Percentiles rank a stretch among this genome's conserved stretches.
Conservation (phyloP, 1,139 yeast genomes). For the Suzukiozyma palmioleophila region DNA sequence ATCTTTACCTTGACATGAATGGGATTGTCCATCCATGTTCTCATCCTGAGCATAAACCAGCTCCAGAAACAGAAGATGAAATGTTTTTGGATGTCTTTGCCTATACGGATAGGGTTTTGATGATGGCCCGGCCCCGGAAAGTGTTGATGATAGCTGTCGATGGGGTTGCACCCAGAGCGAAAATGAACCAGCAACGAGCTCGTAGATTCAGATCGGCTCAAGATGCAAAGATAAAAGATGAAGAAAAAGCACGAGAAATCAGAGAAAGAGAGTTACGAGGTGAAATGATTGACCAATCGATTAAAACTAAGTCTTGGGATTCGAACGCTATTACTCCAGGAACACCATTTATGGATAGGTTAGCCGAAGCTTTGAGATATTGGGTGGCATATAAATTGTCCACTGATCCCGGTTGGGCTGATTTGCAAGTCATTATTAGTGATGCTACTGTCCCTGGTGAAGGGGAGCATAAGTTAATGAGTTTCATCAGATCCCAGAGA, state of each 20-base stretch:
- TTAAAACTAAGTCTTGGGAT: constrained; percentile 70
- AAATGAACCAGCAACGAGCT: constrained; percentile 97
- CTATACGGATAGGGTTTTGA: constrained; percentile 82
- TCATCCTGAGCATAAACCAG: constrained; percentile 88
- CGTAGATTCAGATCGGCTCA: constrained; percentile 94
- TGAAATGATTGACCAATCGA: constrained; percentile 59
- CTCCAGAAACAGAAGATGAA: constrained; percentile 94
- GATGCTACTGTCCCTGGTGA: constrained; percentile 99
- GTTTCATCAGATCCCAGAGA: constrained; percentile 80
- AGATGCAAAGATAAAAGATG: constrained; percentile 64
- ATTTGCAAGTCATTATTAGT: constrained; percentile 77
- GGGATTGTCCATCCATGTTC: constrained; percentile 98
- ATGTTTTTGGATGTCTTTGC: constrained; percentile 89
- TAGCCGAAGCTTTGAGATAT: constrained; percentile 78
- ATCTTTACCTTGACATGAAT: constrained; percentile 89
- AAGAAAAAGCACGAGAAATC: constrained; percentile 53
- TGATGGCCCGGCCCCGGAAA: constrained; percentile 93
- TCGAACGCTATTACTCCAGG: constrained; percentile 99
- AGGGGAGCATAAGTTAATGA: constrained; percentile 98
- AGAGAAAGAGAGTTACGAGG: constrained; percentile 55
- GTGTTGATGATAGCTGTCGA: constrained; percentile 93
- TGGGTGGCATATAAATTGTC: constrained; percentile 87
- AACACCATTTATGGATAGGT: constrained; percentile 91
- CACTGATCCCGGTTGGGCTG: constrained; percentile 88
- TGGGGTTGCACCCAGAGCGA: constrained; percentile 98